Evolutionary conservation across 208 protist species (phyloP).

Genomic region (Trypanosoma melophagium): DNA sequence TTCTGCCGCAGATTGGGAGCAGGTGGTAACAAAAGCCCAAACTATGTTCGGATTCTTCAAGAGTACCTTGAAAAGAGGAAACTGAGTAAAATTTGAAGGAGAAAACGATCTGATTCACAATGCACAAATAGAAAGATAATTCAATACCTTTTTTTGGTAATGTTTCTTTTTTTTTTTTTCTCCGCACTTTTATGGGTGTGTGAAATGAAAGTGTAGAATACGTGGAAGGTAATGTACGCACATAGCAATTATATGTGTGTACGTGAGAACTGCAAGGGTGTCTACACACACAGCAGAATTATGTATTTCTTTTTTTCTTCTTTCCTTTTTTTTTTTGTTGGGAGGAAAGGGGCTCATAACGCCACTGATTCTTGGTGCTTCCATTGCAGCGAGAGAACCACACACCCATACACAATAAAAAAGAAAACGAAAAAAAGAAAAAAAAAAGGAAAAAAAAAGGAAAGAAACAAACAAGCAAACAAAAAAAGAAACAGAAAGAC

Average conservation of each 20-base stretch:
- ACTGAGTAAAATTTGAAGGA: not conserved
- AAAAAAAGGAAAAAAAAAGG: not conserved
- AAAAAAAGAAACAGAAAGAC: constrained; percentile 3
- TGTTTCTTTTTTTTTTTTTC: too few relatives aligned
- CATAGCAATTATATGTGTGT: too few relatives aligned
- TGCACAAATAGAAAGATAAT: too few relatives aligned
- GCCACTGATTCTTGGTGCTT: not conserved
- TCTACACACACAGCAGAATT: too few relatives aligned
- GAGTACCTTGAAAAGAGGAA: not conserved
- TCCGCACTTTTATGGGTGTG: too few relatives aligned
- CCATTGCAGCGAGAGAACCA: not conserved
- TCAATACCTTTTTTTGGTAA: too few relatives aligned
- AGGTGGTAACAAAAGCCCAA: constrained; percentile 38
- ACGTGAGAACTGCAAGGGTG: too few relatives aligned
- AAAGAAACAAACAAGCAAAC: constrained; percentile 10
- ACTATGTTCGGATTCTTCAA: constrained; percentile 65
- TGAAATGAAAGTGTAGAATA: too few relatives aligned
- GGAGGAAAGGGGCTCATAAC: not conserved
- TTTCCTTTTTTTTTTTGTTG: not conserved
- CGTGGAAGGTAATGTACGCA: too few relatives aligned
- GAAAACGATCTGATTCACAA: not conserved
- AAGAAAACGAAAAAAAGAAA: constrained; percentile 1
- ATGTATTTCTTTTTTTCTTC: too few relatives aligned
- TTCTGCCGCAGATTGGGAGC: constrained; percentile 45
- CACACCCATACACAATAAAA: constrained; percentile 18